phyloP scores from a whole-genome alignment of 2,329 filamentous ascomycete genomes.

The Trichoderma polysporum region DNA sequence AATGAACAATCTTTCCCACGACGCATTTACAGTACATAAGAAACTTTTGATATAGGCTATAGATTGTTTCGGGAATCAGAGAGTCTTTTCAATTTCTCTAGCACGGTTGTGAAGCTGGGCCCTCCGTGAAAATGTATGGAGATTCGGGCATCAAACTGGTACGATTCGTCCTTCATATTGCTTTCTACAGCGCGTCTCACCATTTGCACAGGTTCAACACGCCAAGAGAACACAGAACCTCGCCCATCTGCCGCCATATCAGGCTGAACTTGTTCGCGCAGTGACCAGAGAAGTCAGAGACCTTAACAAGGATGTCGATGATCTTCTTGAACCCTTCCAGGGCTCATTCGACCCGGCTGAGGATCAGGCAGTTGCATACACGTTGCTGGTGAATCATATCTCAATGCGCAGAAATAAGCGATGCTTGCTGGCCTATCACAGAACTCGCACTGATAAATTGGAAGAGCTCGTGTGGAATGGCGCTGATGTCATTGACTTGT shows the following conservation, averaged over 20 bases:
- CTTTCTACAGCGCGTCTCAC: slow-evolving; percentile 9
- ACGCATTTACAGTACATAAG: background rate
- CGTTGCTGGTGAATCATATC: slow-evolving; percentile 87
- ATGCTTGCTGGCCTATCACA: slow-evolving; percentile 91
- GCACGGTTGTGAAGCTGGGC: background rate
- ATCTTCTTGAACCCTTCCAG: slow-evolving; percentile 77
- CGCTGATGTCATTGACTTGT: slow-evolving; percentile 73
- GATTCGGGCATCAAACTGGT: slow-evolving; percentile 85
- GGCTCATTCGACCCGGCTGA: slow-evolving; percentile 81
- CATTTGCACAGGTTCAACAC: slow-evolving; percentile 71
- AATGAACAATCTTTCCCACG: background rate
- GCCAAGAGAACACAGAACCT: slow-evolving; percentile 92
- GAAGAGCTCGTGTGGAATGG: slow-evolving; percentile 94
- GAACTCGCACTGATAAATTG: slow-evolving; percentile 83
- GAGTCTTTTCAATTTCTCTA: background rate
- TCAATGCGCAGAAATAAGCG: slow-evolving; percentile 96
- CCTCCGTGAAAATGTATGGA: slow-evolving; percentile 69
- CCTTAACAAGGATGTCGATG: slow-evolving; percentile 79
- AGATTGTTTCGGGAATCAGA: background rate
- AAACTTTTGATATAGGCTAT: background rate
- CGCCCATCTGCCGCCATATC: slow-evolving; percentile 82
- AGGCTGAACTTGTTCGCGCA: slow-evolving; percentile 83
- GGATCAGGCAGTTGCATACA: slow-evolving; percentile 81
- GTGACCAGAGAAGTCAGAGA: slow-evolving; percentile 92
- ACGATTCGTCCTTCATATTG: slow-evolving; percentile 21